Base-by-base conservation (phyloP, 148 eudicot species). In the Oxyria digyna region DNA sequence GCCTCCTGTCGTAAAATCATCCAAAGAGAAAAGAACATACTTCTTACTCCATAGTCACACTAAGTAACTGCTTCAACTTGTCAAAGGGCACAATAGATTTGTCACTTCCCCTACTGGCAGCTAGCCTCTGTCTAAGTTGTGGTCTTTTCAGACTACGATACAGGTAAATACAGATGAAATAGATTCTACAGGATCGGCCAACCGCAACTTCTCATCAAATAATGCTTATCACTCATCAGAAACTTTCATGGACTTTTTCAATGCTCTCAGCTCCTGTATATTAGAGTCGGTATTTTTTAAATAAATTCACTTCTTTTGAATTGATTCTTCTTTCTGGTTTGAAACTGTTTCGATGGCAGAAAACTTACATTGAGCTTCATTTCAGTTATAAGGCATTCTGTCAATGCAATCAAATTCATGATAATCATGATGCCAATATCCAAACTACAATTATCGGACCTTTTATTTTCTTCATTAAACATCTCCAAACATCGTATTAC, bases 121-220 rank as follows among this genome's bases (percentile, higher is more conserved):
- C 65, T 59, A 59, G 65, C 38, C 65, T 27, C 65, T 59, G 65
- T 31, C 65, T 59, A 59, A 29, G 31, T 29, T 59, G 38, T 38
- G 1, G 38, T 59, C 65, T 59, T 55, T 59, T 59, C 65, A 59
- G 9, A 27, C 18, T 4, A 1, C 10, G 20, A 29, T 26, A 59
- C 65, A 59, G 8, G 37, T 59, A 1, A 59, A 29, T 26, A 59
- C 65, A 59, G 8, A 37, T 59, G 6, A 59, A 59, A 12, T 20
- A 59, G 21, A 59, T 59, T 59, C 65, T 29, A 31, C 38, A 59
- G 18, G 17, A 27, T 1, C 17, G 18, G 37, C 37, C 20, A 15
- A 59, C 31, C 31, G 13, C 62, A 23, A 54, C 13, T 54, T 54
- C 62, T 11, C 62, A 21, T 54, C 23, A 26, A 15, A 23, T 23